Percentiles rank a stretch among this genome's conserved stretches.
phyloP scores from a whole-genome alignment of 495 filamentous ascomycete genomes.

The Stereocaulon alpinum region DNA sequence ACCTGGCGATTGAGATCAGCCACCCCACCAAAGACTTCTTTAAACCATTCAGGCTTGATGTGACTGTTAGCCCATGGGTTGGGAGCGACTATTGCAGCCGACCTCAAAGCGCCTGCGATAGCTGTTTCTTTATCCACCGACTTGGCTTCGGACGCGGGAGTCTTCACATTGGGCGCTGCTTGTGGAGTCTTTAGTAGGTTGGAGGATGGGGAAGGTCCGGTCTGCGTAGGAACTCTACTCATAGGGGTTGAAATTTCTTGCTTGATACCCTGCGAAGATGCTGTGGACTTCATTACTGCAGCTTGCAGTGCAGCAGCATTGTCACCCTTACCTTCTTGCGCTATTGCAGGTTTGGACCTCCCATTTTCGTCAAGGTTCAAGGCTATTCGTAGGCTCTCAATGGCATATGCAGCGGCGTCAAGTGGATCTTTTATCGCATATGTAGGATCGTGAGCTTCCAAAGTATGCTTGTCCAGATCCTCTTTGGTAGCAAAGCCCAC shows the following conservation, averaged over 20 bases:
- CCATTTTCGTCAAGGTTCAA: conserved; percentile 31
- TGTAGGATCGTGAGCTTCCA: conserved; percentile 37
- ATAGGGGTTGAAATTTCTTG: conserved; percentile 32
- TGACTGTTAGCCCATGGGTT: conserved; percentile 37
- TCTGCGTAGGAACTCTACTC: conserved; percentile 29
- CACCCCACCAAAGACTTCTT: conserved; percentile 34
- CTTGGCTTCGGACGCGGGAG: conserved; percentile 25
- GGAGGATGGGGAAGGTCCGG: conserved; percentile 36
- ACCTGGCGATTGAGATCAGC: conserved; percentile 19
- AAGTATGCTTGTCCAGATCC: conserved; percentile 39
- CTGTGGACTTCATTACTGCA: conserved; percentile 23
- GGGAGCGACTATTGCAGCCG: conserved; percentile 13
- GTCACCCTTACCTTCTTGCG: conserved; percentile 17
- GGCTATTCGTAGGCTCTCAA: conserved; percentile 35
- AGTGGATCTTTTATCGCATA: conserved; percentile 38
- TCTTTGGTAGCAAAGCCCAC: conserved; percentile 37
- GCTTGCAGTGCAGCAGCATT: conserved; percentile 18
- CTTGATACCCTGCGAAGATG: conserved; percentile 30
- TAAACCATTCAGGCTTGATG: conserved; percentile 34
- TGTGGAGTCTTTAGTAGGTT: conserved; percentile 37
- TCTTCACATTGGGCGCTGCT: conserved; percentile 25
- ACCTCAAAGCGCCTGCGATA: background rate
- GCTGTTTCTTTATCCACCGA: conserved; percentile 24
- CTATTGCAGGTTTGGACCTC: conserved; percentile 20
- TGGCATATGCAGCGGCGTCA: conserved; percentile 29